Conservation (phyloP, 306 rosid genomes). For the Vigna unguiculata region DNA sequence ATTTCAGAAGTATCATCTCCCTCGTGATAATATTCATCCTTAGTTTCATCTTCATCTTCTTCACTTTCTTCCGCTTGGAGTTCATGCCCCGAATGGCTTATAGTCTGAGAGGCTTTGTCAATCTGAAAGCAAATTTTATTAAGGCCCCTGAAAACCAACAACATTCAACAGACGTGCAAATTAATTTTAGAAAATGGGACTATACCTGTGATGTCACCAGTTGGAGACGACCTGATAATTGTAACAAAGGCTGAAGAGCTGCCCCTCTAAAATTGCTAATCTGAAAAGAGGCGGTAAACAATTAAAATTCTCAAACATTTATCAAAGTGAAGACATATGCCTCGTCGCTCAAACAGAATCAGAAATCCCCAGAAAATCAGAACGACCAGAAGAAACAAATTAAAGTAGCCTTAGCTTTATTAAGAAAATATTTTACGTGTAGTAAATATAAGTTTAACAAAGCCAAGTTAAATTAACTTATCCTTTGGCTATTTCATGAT, state of each 20-base stretch:
- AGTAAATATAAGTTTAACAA: background rate
- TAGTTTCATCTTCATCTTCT: slow-evolving; percentile 57
- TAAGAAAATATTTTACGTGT: background rate
- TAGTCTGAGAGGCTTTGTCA: slow-evolving; percentile 65
- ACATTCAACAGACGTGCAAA: slow-evolving; percentile 16
- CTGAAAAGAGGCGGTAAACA: slow-evolving; percentile 49
- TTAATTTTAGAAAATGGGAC: slow-evolving; percentile 33
- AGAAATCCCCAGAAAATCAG: slow-evolving; percentile 26
- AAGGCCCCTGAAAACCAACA: slow-evolving; percentile 35
- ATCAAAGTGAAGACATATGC: slow-evolving; percentile 6
- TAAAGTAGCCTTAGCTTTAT: slow-evolving; percentile 27
- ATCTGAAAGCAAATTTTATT: slow-evolving; percentile 54
- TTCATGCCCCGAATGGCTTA: slow-evolving; percentile 48
- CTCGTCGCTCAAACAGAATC: background rate
- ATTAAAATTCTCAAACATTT: slow-evolving; percentile 31
- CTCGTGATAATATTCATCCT: slow-evolving; percentile 56
- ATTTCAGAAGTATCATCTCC: slow-evolving; percentile 77
- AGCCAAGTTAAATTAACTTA: slow-evolving; percentile 26
- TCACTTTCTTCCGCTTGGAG: slow-evolving; percentile 53
- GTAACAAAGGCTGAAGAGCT: slow-evolving; percentile 71
- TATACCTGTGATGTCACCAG: slow-evolving; percentile 82
- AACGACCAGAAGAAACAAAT: slow-evolving; percentile 24
- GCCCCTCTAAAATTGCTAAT: slow-evolving; percentile 68
- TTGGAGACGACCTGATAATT: slow-evolving; percentile 86
- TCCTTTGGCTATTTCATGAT: slow-evolving; percentile 19